Conservation (phyloP, 768 basidiomycete genomes). For the Amanita inopinata region DNA sequence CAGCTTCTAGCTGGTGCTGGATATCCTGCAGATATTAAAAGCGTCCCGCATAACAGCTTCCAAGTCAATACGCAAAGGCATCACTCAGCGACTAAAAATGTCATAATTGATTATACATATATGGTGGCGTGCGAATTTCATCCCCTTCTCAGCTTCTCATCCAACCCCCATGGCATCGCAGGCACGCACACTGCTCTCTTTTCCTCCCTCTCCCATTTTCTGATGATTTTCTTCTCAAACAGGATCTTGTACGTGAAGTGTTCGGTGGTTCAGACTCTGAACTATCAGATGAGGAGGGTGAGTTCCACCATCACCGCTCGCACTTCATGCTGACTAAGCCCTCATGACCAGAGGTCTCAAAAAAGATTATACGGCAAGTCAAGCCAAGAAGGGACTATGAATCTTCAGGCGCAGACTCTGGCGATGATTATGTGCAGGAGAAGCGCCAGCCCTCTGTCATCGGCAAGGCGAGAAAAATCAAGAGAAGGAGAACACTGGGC, state of each 20-base stretch:
- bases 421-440: slow-evolving; percentile 41
- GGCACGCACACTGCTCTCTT: slow-evolving; percentile 8
- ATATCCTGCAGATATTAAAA: no score
- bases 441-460: slow-evolving; percentile 14
- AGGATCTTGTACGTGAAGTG: slow-evolving; percentile 56
- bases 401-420: slow-evolving; percentile 36
- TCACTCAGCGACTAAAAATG: no score
- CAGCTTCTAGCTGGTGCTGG: no score
- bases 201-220: not conserved
- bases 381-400: slow-evolving; percentile 38
- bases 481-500: slow-evolving; percentile 17
- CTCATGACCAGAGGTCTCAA: slow-evolving; percentile 8
- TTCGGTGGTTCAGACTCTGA: slow-evolving; percentile 84
- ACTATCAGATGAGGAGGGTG: slow-evolving; percentile 66
- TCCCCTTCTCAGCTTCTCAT: slow-evolving; percentile 1
- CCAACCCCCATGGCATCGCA: slow-evolving; percentile 16
- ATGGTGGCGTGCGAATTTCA: slow-evolving; percentile 7
- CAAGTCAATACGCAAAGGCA: no score
- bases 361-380: slow-evolving; percentile 20
- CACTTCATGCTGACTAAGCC: not conserved
- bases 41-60: no score
- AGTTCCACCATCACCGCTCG: slow-evolving; percentile 6
- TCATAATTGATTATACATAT: no score
- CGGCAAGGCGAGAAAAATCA: slow-evolving; percentile 25
- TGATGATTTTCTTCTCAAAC: slow-evolving; percentile 12